Evolutionary conservation across 2,329 filamentous ascomycete genomes (phyloP).

Genomic region (Trematosphaeria pertusa): DNA sequence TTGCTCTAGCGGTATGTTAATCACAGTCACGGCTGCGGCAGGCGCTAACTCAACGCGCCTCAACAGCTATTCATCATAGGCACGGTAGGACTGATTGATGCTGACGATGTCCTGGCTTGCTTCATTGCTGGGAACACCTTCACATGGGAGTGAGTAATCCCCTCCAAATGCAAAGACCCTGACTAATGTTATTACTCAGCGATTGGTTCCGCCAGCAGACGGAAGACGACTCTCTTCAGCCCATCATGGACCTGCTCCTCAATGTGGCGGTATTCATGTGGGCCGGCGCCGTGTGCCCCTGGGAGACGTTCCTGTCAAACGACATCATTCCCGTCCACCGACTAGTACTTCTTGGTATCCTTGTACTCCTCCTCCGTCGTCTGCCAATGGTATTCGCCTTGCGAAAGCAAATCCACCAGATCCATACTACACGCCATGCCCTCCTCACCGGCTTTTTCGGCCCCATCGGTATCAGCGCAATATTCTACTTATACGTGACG

Average conservation of each 20-base stretch:
- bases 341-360: conserved; percentile 71
- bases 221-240: conserved; percentile 82
- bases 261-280: conserved; percentile 86
- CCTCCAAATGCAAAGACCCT: not conserved
- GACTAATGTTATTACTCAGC: conserved; percentile 36
- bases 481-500: conserved; percentile 83
- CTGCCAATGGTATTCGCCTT: conserved; percentile 75
- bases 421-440: conserved; percentile 73
- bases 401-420: conserved; percentile 76
- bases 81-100: conserved; percentile 82
- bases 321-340: conserved; percentile 72
- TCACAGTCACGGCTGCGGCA: not conserved
- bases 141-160: conserved; percentile 70
- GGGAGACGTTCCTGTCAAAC: conserved; percentile 71
- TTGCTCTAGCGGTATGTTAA: conserved; percentile 70
- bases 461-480: conserved; percentile 82
- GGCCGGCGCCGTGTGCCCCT: conserved; percentile 84
- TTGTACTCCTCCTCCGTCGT: conserved; percentile 76
- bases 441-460: conserved; percentile 89
- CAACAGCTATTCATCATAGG: conserved; percentile 75
- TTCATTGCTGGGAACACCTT: conserved; percentile 88
- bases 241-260: conserved; percentile 88
- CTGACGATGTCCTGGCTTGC: conserved; percentile 84
- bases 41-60: not conserved
- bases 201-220: conserved; percentile 90